phyloP scores from a whole-genome alignment of 371 early-diverging fungal genomes.

The Rhizopus delemar region DNA sequence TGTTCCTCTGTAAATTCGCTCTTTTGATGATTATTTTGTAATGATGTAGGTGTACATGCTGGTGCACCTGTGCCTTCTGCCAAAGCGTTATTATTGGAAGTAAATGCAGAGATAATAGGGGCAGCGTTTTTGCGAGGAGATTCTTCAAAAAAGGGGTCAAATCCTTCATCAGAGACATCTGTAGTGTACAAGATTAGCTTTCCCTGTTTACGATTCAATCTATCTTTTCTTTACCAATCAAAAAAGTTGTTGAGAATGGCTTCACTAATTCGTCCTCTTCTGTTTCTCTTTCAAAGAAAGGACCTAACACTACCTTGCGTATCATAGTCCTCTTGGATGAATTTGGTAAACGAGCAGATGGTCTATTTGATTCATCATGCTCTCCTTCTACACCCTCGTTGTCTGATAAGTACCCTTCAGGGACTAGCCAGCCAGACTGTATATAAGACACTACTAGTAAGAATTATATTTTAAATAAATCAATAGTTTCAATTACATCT shows the following conservation, averaged over 20 bases:
- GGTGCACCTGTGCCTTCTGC: neutral
- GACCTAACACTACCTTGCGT: constrained; percentile 55
- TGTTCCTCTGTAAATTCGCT: constrained; percentile 35
- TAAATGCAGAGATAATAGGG: neutral
- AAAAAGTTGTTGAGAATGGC: constrained; percentile 29
- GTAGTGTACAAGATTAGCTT: neutral
- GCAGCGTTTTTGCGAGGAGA: neutral
- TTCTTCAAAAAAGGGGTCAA: constrained; percentile 34
- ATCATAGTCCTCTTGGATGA: constrained; percentile 18
- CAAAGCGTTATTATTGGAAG: neutral
- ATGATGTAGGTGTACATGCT: neutral
- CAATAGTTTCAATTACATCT: constrained; percentile 26
- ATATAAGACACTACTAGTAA: neutral
- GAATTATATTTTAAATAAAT: neutral
- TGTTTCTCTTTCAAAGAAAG: constrained; percentile 47
- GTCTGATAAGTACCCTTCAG: constrained; percentile 80
- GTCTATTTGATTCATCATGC: constrained; percentile 11
- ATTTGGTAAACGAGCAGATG: neutral
- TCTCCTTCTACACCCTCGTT: constrained; percentile 69
- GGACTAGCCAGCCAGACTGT: constrained; percentile 70
- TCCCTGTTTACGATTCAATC: neutral
- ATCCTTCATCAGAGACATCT: constrained; percentile 24
- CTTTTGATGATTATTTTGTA: constrained; percentile 1
- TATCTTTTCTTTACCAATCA: constrained; percentile 21
- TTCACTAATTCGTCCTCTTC: constrained; percentile 25